These are phyloP conservation scores for Pelargonium myrrhifolium DNA, from an alignment of 441 rosid genomes.

Conservation along the genomic window DNA sequence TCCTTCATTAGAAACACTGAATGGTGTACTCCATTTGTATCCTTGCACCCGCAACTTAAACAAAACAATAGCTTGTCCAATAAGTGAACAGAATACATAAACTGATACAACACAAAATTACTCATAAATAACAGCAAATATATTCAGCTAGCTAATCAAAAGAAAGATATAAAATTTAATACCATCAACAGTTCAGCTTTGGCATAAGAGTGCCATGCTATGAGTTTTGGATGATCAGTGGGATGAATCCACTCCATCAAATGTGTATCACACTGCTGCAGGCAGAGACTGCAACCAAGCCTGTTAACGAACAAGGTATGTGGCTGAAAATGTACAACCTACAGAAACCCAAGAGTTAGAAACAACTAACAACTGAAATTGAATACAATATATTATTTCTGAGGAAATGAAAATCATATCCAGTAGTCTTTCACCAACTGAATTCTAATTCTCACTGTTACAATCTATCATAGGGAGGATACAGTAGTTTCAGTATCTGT, in stretches of 20 bases:
- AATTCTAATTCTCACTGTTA: neutral
- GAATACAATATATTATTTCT: neutral
- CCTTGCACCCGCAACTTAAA: constrained; percentile 74
- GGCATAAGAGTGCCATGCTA: constrained; percentile 69
- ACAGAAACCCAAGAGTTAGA: constrained; percentile 21
- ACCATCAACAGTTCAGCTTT: constrained; percentile 67
- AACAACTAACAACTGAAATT: neutral
- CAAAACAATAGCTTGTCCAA: constrained; percentile 16
- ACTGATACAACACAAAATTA: neutral
- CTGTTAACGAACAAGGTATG: constrained; percentile 81
- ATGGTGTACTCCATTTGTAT: constrained; percentile 83
- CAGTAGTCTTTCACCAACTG: neutral
- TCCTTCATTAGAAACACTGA: constrained; percentile 80
- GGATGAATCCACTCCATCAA: constrained; percentile 81
- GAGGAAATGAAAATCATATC: neutral
- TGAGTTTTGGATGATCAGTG: constrained; percentile 73
- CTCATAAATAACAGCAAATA: neutral
- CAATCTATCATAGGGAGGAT: neutral
- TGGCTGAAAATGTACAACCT: constrained; percentile 95
- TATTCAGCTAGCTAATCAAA: constrained; percentile 6
- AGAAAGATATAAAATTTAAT: constrained; percentile 17
- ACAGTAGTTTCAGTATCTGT: neutral
- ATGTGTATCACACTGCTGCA: constrained; percentile 86
- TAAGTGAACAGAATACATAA: constrained; percentile 19
- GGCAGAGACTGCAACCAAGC: constrained; percentile 64